Evolutionary conservation across 805 yeast species (phyloP).

Genomic region (Jamesozyma hellenica): DNA sequence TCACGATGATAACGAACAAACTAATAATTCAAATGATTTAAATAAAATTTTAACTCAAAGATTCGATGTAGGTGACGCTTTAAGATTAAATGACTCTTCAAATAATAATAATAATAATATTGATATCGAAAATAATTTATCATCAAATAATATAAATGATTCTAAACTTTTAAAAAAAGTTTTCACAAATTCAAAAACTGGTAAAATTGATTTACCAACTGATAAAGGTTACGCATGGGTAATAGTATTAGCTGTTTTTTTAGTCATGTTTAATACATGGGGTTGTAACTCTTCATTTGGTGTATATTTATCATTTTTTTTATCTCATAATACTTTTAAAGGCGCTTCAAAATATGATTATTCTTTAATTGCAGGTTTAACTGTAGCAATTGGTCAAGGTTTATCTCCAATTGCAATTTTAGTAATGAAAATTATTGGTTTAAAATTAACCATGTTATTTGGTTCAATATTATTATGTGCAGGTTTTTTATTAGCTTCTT

Average conservation of each 20-base stretch:
- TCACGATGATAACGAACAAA: conserved; percentile 19
- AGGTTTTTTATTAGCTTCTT: conserved; percentile 52
- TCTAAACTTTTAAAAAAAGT: conserved; percentile 20
- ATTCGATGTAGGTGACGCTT: conserved; percentile 27
- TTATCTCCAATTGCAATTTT: conserved; percentile 49
- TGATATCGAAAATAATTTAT: conserved; percentile 7
- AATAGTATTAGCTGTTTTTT: conserved; percentile 39
- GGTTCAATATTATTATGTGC: conserved; percentile 45
- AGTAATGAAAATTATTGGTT: conserved; percentile 40
- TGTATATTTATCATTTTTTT: conserved; percentile 48
- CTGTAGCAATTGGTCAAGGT: conserved; percentile 46
- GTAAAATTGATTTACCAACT: conserved; percentile 34
- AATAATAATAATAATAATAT: conserved; percentile 34
- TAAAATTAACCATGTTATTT: conserved; percentile 36
- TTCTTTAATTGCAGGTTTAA: conserved; percentile 59
- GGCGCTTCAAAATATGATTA: conserved; percentile 51
- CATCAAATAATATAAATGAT: conserved; percentile 15
- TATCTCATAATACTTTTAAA: conserved; percentile 39
- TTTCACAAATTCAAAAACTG: conserved; percentile 30
- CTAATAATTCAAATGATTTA: conserved; percentile 8
- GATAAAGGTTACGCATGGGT: conserved; percentile 71
- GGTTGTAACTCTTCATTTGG: conserved; percentile 63
- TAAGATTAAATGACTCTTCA: conserved; percentile 22
- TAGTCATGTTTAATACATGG: conserved; percentile 56
- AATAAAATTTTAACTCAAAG: conserved; percentile 14